Evolutionary conservation across 179 eudicot genomes (phyloP), one percentile per base, ranked within the genome.

Genomic region (Actinidia polygama): DNA sequence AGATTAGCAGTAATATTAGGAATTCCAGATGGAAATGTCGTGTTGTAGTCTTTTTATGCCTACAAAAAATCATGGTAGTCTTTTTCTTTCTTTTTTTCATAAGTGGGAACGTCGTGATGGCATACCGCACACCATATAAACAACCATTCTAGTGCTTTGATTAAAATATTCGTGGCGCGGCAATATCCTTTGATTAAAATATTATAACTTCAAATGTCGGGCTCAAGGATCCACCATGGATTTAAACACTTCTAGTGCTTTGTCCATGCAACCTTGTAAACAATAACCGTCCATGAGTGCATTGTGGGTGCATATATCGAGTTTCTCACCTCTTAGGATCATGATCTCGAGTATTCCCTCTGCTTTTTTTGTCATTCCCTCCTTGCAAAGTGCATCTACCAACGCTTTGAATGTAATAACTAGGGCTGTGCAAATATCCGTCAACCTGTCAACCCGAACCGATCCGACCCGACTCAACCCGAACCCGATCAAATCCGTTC

Each of bases 171-270:
- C 47, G 36, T 26, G 19, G 18, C 36, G 46, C 14, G 6, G 71
- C 47, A 67, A 30, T 67, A 67, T 67, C 71, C 71, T 24, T 67
- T 26, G 18, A 67, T 30, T 8, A 67, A 5, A 4, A 26, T 30
- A 12, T 67, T 67, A 67, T 67, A 30, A 67, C 19, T 67, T 4
- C 6, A 26, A 3, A 30, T 26, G 44, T 12, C 6, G 36, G n/a
- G 71, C 47, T 67, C 71, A 67, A 67, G 19, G 71, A 26, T 67
- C 47, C 71, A 26, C 47, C 71, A 67, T 67, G 19, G 71, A 67
- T 16, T 12, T 30, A 30, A 67, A 67, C 71, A 67, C 71, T 67
- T 67, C 71, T 67, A 12, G 5, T 67, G 71, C 71, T 30, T 67
- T 67, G 71, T 14, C 71, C 71, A 30, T 30, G 6, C 9, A 4